Conservation (phyloP, 306 rosid genomes). For the Dryas drummondii region DNA sequence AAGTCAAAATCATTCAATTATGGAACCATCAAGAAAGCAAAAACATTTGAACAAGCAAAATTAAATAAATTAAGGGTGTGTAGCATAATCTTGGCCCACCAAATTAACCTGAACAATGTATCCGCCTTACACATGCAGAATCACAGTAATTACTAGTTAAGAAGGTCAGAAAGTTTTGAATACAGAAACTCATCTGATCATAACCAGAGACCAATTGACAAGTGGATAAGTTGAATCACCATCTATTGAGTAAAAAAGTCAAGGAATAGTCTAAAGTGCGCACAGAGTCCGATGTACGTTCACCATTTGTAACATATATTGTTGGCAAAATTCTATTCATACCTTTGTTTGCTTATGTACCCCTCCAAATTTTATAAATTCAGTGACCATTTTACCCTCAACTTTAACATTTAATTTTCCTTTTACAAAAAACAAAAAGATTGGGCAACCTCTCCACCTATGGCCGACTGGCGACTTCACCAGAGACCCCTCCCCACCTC, state of each 20-base stretch:
- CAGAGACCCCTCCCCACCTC: no score
- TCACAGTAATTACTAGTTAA: not conserved
- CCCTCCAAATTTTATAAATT: no score
- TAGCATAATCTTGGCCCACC: not conserved
- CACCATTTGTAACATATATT: not conserved
- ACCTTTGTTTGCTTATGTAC: no score
- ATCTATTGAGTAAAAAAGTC: not conserved
- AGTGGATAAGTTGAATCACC: not conserved
- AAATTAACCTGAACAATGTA: not conserved
- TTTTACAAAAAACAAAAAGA: no score
- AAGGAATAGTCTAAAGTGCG: not conserved
- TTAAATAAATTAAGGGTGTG: not conserved
- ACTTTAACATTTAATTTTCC: no score
- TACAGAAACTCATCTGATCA: not conserved
- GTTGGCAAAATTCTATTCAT: not conserved
- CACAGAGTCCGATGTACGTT: not conserved
- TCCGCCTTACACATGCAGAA: not conserved
- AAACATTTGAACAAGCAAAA: not conserved
- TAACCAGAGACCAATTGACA: not conserved
- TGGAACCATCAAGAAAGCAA: not conserved
- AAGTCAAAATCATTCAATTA: constrained; percentile 1
- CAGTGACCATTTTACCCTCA: no score
- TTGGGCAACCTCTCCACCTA: no score
- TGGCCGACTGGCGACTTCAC: no score
- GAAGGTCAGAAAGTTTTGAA: not conserved